Base-by-base conservation (phyloP, 2,329 filamentous ascomycete genomes). In the Gremmenia infestans region DNA sequence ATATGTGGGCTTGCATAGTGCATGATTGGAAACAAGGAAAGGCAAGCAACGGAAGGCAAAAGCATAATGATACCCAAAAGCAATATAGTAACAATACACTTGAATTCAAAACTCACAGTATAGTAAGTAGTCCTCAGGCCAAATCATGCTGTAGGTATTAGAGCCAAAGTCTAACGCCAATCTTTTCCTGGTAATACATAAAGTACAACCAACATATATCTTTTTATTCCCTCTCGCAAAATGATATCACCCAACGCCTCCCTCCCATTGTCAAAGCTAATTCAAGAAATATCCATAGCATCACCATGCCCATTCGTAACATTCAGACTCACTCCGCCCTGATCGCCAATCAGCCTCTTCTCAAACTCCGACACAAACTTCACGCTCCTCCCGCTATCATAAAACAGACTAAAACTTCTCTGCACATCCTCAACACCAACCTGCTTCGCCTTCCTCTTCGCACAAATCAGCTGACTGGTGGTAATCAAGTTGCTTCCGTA, bases 401-500 rank as follows among this genome's bases (percentile, higher is more conserved):
- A 96, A 76, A 99, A 99, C 49, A 99, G 82, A 69, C 87, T 81
- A 79, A 93, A 99, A 74, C 91, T 96, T 64, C 93, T 85, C 77
- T 96, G 88, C 12, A 99, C 92, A 69, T 99, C 94, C 54, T 90
- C 85, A 56, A 96, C 81, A 55, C 81, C 83, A 48, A 99, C 89
- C 68, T 93, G 87, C 72, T 89, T 90, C 15, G 88, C 87, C 68
- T 86, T 88, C 63, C 92, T 84, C 81, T 97, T 97, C 67, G 89
- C 85, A 60, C 85, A 85, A 50, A 97, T 81, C 46, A 99, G 81
- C 72, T 96, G 88, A 5, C 91, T 94, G 1, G 94, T 97, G 22
- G 89, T 96, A 73, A 99, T 97, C 54, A 99, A 85, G 71, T 99
- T 97, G 76, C 91, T 95, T n/a, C 92, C 93, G 71, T 99, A 99